Conservation (phyloP, 495 filamentous ascomycete species). For the Tuber microsphaerosporum region DNA sequence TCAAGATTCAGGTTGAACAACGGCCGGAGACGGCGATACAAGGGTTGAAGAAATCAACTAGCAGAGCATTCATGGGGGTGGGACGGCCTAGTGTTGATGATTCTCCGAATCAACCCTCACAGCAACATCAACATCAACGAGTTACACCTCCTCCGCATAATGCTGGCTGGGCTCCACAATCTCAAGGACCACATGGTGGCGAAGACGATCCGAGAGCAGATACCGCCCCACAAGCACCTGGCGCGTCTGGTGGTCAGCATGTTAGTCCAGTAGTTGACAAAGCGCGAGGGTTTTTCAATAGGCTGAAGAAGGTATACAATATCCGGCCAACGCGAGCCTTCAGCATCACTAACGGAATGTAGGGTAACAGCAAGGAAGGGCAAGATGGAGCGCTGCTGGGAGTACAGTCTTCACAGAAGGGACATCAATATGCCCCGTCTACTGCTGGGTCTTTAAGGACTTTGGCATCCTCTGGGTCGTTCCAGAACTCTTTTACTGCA, state of each 20-base stretch:
- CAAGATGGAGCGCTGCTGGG: neutral
- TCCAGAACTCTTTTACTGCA: neutral
- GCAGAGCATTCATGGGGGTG: neutral
- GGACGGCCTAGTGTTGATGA: neutral
- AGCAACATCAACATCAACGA: slow-evolving; percentile 14
- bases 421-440: neutral
- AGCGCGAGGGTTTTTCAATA: neutral
- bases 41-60: neutral
- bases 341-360: neutral
- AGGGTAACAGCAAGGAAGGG: neutral
- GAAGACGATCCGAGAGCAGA: neutral
- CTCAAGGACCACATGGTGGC: neutral
- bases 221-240: neutral
- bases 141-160: neutral
- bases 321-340: neutral
- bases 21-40: slow-evolving; percentile 3
- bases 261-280: neutral
- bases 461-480: neutral
- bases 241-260: neutral
- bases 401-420: neutral
- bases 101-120: neutral
- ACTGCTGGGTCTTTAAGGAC: neutral
- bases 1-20: slow-evolving; percentile 10
- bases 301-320: neutral
- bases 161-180: neutral